phyloP scores from a whole-genome alignment of 805 yeast genomes.

The Tetrapisispora namnaoensis region DNA sequence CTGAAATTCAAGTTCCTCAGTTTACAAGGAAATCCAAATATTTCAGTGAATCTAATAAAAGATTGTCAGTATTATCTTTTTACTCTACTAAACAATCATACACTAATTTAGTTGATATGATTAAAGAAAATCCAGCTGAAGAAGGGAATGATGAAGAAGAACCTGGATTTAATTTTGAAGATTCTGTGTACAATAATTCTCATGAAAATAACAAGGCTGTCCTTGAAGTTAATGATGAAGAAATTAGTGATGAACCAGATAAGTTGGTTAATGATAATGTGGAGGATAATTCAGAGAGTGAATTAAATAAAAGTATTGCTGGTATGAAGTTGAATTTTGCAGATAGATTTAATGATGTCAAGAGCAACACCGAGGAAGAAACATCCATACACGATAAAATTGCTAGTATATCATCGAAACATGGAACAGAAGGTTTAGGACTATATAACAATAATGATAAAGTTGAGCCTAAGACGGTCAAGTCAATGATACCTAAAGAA shows the following conservation, averaged over 20 bases:
- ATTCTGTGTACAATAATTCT: slow-evolving; percentile 14
- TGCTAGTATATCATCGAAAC: slow-evolving; percentile 26
- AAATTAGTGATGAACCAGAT: slow-evolving; percentile 2
- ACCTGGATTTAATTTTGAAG: slow-evolving; percentile 25
- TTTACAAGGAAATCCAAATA: slow-evolving; percentile 60
- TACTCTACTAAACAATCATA: slow-evolving; percentile 61
- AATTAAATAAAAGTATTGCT: slow-evolving; percentile 1
- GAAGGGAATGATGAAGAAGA: slow-evolving; percentile 4
- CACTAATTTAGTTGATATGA: slow-evolving; percentile 42
- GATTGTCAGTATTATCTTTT: slow-evolving; percentile 62
- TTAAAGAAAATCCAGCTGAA: slow-evolving; percentile 21
- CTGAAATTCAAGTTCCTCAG: slow-evolving; percentile 59
- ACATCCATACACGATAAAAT: slow-evolving; percentile 10
- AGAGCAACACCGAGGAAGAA: neutral
- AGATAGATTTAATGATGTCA: slow-evolving; percentile 27
- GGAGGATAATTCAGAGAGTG: neutral
- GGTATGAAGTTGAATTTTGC: slow-evolving; percentile 30
- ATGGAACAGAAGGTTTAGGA: slow-evolving; percentile 18
- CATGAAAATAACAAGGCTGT: slow-evolving; percentile 7
- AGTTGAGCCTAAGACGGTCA: slow-evolving; percentile 2
- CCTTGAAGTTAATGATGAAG: slow-evolving; percentile 17
- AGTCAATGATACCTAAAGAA: slow-evolving; percentile 15
- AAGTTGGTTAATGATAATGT: slow-evolving; percentile 7
- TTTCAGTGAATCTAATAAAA: slow-evolving; percentile 52
- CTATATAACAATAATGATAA: slow-evolving; percentile 14